phyloP scores from a whole-genome alignment of 345 rosid genomes.

The Arabidopsis suecica region DNA sequence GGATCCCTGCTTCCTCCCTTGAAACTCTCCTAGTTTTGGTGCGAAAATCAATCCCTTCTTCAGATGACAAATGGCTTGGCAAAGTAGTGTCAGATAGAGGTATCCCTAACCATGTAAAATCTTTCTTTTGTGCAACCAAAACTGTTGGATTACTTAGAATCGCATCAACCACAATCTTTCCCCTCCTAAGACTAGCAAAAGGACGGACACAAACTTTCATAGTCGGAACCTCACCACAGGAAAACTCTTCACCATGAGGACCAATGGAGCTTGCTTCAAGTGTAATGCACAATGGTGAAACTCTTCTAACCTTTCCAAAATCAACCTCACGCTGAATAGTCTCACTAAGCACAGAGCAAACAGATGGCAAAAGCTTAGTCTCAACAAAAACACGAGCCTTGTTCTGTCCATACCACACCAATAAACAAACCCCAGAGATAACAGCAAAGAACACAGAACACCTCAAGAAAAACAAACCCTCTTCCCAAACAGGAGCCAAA shows the following conservation, averaged over 20 bases:
- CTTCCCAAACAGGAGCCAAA: constrained; percentile 67
- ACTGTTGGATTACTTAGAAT: constrained; percentile 73
- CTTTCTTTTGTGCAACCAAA: constrained; percentile 83
- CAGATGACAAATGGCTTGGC: constrained; percentile 67
- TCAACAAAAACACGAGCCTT: constrained; percentile 76
- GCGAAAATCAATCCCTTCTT: constrained; percentile 96
- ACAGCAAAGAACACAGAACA: constrained; percentile 75
- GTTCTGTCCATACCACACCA: constrained; percentile 87
- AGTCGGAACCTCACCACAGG: constrained; percentile 87
- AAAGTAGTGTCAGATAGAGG: constrained; percentile 65
- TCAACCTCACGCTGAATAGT: constrained; percentile 79
- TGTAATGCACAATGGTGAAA: constrained; percentile 84
- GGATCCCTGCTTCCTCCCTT: constrained; percentile 71
- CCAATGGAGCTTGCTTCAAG: constrained; percentile 83
- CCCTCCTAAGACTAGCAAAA: constrained; percentile 87
- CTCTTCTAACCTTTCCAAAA: constrained; percentile 79
- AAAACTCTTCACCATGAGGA: constrained; percentile 80
- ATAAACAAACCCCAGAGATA: constrained; percentile 80
- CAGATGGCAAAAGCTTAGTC: constrained; percentile 82
- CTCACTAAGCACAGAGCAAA: constrained; percentile 80
- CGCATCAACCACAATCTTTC: constrained; percentile 89
- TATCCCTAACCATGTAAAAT: constrained; percentile 90
- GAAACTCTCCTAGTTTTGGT: constrained; percentile 79
- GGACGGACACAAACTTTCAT: constrained; percentile 82
- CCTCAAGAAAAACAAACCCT: constrained; percentile 81